Conservation (phyloP, 257 asterid species). For the Solanum paucissectum region DNA sequence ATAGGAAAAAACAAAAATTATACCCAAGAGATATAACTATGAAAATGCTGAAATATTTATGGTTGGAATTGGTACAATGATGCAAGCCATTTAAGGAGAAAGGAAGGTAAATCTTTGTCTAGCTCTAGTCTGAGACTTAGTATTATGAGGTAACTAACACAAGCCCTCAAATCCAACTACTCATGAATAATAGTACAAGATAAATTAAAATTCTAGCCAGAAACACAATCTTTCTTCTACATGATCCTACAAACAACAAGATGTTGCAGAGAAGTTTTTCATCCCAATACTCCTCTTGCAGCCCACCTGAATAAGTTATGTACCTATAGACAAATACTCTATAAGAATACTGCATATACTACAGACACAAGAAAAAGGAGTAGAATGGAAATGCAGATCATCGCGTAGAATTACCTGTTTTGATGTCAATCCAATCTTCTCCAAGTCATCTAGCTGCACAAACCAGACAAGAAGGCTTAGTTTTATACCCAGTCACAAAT, state of each 20-base stretch:
- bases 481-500: not conserved
- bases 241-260: conserved; percentile 2
- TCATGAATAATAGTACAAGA: not conserved
- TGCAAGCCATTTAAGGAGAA: not conserved
- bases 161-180: not conserved
- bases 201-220: not conserved
- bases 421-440: conserved; percentile 68
- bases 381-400: not conserved
- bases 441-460: conserved; percentile 63
- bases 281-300: conserved; percentile 50
- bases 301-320: conserved; percentile 73
- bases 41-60: not conserved
- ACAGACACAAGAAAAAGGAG: not conserved
- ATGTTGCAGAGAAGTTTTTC: conserved; percentile 16
- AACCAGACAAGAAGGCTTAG: not conserved
- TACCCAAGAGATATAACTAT: not conserved
- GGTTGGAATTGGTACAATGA: not conserved
- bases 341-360: not conserved
- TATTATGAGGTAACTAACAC: not conserved
- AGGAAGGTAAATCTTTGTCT: not conserved
- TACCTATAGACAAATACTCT: conserved; percentile 28
- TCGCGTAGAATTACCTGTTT: conserved; percentile 51
- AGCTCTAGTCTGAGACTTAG: not conserved
- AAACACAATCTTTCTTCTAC: not conserved
- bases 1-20: not conserved